Conservation (phyloP, 2,329 filamentous ascomycete genomes). For the Aspergillus sp. region DNA sequence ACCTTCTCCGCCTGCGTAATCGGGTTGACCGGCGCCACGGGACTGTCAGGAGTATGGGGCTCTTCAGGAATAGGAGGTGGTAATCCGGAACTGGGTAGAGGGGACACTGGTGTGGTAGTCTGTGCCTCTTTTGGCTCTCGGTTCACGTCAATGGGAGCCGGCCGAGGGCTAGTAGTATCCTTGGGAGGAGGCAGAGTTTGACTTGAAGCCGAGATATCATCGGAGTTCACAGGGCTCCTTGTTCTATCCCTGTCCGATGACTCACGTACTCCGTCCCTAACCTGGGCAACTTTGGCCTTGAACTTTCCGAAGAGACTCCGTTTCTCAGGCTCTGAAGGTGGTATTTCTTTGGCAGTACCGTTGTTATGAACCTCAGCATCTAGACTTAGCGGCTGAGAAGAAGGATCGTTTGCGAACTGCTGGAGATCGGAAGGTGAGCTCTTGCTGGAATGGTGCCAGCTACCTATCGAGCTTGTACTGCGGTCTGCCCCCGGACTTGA, state of each 20-base stretch:
- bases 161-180: slow-evolving; percentile 21
- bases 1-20: neutral
- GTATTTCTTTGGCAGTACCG: slow-evolving; percentile 22
- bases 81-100: slow-evolving; percentile 29
- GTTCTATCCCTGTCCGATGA: slow-evolving; percentile 52
- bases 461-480: slow-evolving; percentile 69
- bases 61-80: slow-evolving; percentile 37
- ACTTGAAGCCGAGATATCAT: slow-evolving; percentile 33
- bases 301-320: slow-evolving; percentile 65
- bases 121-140: slow-evolving; percentile 24
- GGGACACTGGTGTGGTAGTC: slow-evolving; percentile 27
- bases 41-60: slow-evolving; percentile 28
- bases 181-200: slow-evolving; percentile 35
- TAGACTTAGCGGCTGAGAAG: slow-evolving; percentile 35
- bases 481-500: slow-evolving; percentile 63
- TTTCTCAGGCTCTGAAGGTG: slow-evolving; percentile 48
- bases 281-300: slow-evolving; percentile 59
- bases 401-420: slow-evolving; percentile 37
- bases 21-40: slow-evolving; percentile 6
- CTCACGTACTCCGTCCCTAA: slow-evolving; percentile 55
- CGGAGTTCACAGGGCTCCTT: slow-evolving; percentile 49
- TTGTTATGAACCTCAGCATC: slow-evolving; percentile 41
- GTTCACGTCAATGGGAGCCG: slow-evolving; percentile 24
- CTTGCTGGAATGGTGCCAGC: slow-evolving; percentile 50
- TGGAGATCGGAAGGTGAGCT: slow-evolving; percentile 47